A percentile compares a stretch with the other conserved stretches of the same genome.
Evolutionary conservation across 2,329 filamentous ascomycete genomes (phyloP).

Genomic region (Ascochyta koolunga): DNA sequence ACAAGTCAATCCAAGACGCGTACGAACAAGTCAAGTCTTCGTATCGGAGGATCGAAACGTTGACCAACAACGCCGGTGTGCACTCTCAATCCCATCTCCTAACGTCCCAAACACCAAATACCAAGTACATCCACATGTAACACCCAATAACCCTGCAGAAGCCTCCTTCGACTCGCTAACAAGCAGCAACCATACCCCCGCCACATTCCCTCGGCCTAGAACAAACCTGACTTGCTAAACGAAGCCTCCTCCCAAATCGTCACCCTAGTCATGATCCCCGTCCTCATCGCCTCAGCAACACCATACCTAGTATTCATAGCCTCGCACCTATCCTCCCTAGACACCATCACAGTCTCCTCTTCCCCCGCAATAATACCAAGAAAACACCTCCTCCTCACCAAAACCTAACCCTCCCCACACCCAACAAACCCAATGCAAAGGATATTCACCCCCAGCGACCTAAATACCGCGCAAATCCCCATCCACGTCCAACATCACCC

Average conservation of each 20-base stretch:
- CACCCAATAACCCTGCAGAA: too few relatives aligned
- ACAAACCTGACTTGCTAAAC: background rate
- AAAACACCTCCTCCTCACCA: too few relatives aligned
- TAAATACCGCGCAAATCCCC: too few relatives aligned
- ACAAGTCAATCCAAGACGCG: conserved; percentile 58
- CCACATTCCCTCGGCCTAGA: conserved; percentile 36
- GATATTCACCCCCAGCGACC: too few relatives aligned
- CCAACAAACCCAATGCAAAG: too few relatives aligned
- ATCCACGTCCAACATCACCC: too few relatives aligned
- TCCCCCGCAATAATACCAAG: too few relatives aligned
- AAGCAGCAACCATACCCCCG: conserved; percentile 24
- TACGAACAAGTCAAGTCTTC: conserved; percentile 48
- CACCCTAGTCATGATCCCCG: background rate
- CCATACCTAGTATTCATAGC: background rate
- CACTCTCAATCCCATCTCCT: too few relatives aligned
- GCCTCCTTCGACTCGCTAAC: conserved; percentile 51
- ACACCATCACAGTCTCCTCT: too few relatives aligned
- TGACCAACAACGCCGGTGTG: conserved; percentile 51
- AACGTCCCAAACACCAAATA: too few relatives aligned
- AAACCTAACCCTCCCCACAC: too few relatives aligned
- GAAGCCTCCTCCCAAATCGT: background rate
- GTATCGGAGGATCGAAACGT: conserved; percentile 34
- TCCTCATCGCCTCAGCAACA: background rate
- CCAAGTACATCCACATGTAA: too few relatives aligned
- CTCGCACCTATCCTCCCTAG: background rate